These are phyloP conservation scores for Diddensiella transvaalensis DNA, from an alignment of 805 yeast genomes.

Conservation along the genomic window DNA sequence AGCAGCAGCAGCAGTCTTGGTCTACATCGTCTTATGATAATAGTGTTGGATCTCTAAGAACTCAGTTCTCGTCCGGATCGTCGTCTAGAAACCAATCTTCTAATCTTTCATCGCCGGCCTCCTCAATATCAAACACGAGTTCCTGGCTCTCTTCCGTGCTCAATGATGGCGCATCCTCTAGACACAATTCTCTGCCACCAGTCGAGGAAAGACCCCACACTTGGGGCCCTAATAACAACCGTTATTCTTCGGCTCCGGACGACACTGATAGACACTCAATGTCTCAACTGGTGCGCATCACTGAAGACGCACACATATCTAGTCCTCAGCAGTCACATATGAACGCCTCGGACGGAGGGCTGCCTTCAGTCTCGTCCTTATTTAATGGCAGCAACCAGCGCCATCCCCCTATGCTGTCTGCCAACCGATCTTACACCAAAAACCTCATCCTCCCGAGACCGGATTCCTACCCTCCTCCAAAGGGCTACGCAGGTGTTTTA, in stretches of 20 bases:
- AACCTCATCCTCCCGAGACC: slow-evolving; percentile 30
- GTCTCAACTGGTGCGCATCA: slow-evolving; percentile 24
- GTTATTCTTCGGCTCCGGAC: slow-evolving; percentile 23
- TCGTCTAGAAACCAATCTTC: slow-evolving; percentile 21
- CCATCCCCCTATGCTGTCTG: slow-evolving; percentile 23
- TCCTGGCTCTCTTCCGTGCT: slow-evolving; percentile 29
- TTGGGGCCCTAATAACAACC: slow-evolving; percentile 29
- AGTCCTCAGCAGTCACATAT: slow-evolving; percentile 12
- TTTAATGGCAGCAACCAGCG: slow-evolving; percentile 12
- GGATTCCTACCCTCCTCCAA: slow-evolving; percentile 28
- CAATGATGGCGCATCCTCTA: slow-evolving; percentile 3
- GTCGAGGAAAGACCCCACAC: slow-evolving; percentile 30
- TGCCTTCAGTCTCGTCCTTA: slow-evolving; percentile 13
- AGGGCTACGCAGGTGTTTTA: slow-evolving; percentile 17
- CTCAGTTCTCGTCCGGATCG: slow-evolving; percentile 9
- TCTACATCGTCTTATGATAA: slow-evolving; percentile 1
- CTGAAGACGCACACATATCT: slow-evolving; percentile 25
- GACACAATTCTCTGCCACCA: slow-evolving; percentile 8
- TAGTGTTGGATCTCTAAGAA: neutral
- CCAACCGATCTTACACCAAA: slow-evolving; percentile 28
- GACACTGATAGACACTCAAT: slow-evolving; percentile 25
- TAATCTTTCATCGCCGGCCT: slow-evolving; percentile 21
- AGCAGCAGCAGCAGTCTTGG: slow-evolving; percentile 7
- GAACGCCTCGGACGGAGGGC: slow-evolving; percentile 1
- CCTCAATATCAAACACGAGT: slow-evolving; percentile 20